Evolutionary conservation across 257 asterid genomes (phyloP), one percentile per base, ranked within the genome.

Genomic region (Capsicum rhomboideum): DNA sequence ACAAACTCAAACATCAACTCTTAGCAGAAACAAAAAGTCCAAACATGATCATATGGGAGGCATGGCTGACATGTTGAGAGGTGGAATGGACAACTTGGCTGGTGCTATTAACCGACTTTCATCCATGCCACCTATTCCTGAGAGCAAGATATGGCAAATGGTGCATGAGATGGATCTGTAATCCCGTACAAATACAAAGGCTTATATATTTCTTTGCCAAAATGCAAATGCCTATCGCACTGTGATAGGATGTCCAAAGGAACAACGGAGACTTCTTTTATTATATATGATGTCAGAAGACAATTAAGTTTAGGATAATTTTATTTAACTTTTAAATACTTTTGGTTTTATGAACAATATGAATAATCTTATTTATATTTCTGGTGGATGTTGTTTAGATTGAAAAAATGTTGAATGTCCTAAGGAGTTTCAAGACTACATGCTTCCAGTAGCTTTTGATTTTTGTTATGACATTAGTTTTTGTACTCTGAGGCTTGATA

Each of bases 401-500:
- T n/a, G n/a, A n/a, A n/a, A n/a, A n/a, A n/a, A n/a, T n/a, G n/a
- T n/a, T n/a, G n/a, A n/a, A n/a, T n/a, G n/a, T n/a, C n/a, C n/a
- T n/a, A n/a, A n/a, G n/a, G n/a, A n/a, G 94, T 84, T 56, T 88
- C 85, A 93, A 93, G 86, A 94, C 98, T 2, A 85, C 94, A 1
- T 96, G 97, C 91, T 90, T 91, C 86, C 89, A 93, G 1, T 95
- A 97, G 98, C 92, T 93, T 46, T 82, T 91, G 88, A 88, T 93
- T 69, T 93, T 95, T 44, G 88, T 72, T 59, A 92, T 94, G 98
- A 92, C 90, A 0, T 90, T 91, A 82, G 37, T 94, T 63, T 94
- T 93, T 87, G 78, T 94, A 34, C 37, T 34, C 37, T 34, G 37
- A 34, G 37, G 4, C 37, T 34, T 34, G 37, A 34, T 2, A 34